phyloP scores from a whole-genome alignment of 257 asterid species.

The Perilla frutescens region DNA sequence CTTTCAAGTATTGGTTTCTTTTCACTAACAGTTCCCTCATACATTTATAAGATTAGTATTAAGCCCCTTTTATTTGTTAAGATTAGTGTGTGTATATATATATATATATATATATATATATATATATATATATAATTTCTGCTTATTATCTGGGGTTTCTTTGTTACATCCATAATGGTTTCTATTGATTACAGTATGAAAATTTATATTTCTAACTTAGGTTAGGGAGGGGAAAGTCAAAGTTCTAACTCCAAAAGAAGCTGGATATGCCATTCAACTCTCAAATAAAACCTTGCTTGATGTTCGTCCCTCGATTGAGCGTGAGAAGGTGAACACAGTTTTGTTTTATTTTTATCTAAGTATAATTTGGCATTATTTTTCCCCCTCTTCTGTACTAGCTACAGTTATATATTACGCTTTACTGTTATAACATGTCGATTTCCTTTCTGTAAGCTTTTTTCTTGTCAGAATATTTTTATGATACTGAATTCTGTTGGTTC shows the following conservation, averaged over 20 bases:
- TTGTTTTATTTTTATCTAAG: conserved; percentile 2
- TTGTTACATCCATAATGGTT: conserved; percentile 8
- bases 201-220: conserved; percentile 43
- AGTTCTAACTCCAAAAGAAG: conserved; percentile 87
- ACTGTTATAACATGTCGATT: neutral
- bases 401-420: neutral
- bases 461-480: neutral
- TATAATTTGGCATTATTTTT: neutral
- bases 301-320: conserved; percentile 90
- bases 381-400: neutral
- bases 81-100: too few species aligned
- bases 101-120: too few species aligned
- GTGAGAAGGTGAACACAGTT: conserved; percentile 59
- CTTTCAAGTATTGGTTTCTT: neutral
- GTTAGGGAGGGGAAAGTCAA: conserved; percentile 90
- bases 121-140: neutral
- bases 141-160: neutral
- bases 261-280: conserved; percentile 96
- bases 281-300: conserved; percentile 82
- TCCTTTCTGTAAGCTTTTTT: neutral
- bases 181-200: conserved; percentile 16
- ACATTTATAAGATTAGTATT: neutral
- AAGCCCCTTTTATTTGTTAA: neutral
- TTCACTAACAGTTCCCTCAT: conserved; percentile 9
- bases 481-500: neutral